Evolutionary conservation across 345 rosid species (phyloP).

Genomic region (Angophora floribunda): DNA sequence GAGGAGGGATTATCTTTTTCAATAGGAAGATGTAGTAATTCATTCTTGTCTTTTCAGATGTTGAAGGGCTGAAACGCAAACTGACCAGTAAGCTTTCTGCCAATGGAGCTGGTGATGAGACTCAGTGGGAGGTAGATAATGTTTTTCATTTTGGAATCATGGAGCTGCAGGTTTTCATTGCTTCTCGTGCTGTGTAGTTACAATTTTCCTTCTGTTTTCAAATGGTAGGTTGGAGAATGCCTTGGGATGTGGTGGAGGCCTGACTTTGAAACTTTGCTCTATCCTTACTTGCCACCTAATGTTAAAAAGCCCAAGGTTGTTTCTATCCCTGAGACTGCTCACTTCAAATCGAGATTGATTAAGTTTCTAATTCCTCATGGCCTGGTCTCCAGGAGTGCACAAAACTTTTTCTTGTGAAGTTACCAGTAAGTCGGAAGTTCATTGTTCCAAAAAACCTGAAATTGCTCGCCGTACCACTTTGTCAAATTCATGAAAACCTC

Average conservation of each 20-base stretch:
- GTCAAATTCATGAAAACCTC: constrained; percentile 61
- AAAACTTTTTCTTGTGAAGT: constrained; percentile 67
- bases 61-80: constrained; percentile 70
- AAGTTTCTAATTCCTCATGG: neutral
- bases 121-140: constrained; percentile 54
- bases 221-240: constrained; percentile 57
- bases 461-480: constrained; percentile 77
- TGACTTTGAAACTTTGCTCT: constrained; percentile 54
- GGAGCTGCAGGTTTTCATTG: neutral
- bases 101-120: constrained; percentile 15
- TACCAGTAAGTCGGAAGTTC: constrained; percentile 50
- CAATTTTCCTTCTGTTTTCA: neutral
- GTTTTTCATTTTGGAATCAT: neutral
- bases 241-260: constrained; percentile 92
- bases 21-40: neutral
- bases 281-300: constrained; percentile 61
- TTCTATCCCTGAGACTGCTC: neutral
- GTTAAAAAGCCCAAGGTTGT: constrained; percentile 61
- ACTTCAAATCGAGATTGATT: neutral
- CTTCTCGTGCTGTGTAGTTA: neutral
- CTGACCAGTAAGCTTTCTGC: constrained; percentile 55
- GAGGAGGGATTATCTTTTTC: neutral
- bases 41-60: constrained; percentile 20
- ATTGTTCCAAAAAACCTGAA: constrained; percentile 70
- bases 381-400: constrained; percentile 49